Percentiles rank a stretch among this genome's conserved stretches.
phyloP scores from a whole-genome alignment of 2,329 filamentous ascomycete genomes.

The Hortaea werneckii region DNA sequence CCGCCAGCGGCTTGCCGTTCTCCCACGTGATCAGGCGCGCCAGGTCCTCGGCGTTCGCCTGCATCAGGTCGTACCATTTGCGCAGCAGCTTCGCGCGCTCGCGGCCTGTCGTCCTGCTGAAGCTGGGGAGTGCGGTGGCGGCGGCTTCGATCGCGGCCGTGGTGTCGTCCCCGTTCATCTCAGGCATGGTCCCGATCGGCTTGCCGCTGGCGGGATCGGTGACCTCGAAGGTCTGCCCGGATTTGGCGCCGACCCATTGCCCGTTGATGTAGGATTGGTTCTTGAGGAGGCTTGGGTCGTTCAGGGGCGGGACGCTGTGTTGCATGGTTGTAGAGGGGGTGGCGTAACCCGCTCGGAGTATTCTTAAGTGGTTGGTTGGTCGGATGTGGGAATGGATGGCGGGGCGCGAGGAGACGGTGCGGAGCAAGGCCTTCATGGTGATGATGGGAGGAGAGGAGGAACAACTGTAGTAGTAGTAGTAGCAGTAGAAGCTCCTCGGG shows the following conservation, averaged over 20 bases:
- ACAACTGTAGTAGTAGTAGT: too few relatives aligned
- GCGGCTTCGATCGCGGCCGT: constrained; percentile 78
- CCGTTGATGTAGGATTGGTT: constrained; percentile 81
- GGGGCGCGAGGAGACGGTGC: constrained; percentile 8
- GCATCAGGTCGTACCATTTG: constrained; percentile 72
- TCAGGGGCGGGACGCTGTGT: constrained; percentile 35
- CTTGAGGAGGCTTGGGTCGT: constrained; percentile 59
- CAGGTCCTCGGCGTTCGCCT: constrained; percentile 69
- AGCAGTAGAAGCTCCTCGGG: too few relatives aligned
- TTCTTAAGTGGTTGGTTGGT: constrained; percentile 21
- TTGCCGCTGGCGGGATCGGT: constrained; percentile 75
- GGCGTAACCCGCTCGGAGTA: constrained; percentile 29
- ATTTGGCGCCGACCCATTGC: constrained; percentile 77
- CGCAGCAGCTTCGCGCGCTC: constrained; percentile 64
- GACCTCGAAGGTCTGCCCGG: constrained; percentile 86
- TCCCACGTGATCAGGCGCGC: constrained; percentile 80
- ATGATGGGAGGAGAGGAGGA: background rate
- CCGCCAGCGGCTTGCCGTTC: constrained; percentile 74
- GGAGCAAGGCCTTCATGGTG: constrained; percentile 10
- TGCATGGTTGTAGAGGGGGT: constrained; percentile 21
- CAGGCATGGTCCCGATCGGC: constrained; percentile 72
- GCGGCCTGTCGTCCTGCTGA: constrained; percentile 61
- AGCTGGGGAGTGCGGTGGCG: constrained; percentile 59
- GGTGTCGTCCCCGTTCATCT: constrained; percentile 70
- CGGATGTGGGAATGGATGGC: constrained; percentile 18